Conservation (phyloP, 2,329 filamentous ascomycete species). For the Xylariaceae sp. region DNA sequence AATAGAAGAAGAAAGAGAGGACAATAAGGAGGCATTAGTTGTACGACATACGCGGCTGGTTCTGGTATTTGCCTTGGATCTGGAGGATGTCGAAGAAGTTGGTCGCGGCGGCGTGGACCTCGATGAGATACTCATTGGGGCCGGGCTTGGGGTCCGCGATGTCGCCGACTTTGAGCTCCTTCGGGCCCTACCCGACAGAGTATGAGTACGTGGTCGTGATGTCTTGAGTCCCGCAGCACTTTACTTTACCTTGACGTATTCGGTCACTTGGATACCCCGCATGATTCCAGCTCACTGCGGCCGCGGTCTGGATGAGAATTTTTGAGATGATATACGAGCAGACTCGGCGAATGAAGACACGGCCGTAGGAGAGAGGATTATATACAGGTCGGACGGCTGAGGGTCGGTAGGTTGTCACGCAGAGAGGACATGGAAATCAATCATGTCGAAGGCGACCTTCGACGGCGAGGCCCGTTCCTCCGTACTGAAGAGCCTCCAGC, state of each 20-base stretch:
- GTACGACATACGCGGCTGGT: conserved; percentile 65
- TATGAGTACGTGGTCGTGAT: conserved; percentile 1
- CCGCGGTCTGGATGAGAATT: too few relatives aligned
- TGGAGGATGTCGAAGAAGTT: conserved; percentile 98
- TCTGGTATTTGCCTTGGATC: conserved; percentile 91
- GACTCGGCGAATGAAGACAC: too few relatives aligned
- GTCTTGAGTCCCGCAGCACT: not conserved
- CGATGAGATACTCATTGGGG: conserved; percentile 73
- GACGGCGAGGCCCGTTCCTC: too few relatives aligned
- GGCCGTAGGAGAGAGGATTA: too few relatives aligned
- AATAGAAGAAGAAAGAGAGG: not conserved
- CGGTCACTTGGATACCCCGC: conserved; percentile 65
- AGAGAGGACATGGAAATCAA: too few relatives aligned
- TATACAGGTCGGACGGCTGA: too few relatives aligned
- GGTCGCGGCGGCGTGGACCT: conserved; percentile 77
- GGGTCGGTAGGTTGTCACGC: too few relatives aligned
- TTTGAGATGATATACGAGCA: not conserved
- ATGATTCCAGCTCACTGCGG: conserved; percentile 50
- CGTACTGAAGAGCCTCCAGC: too few relatives aligned
- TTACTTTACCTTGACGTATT: conserved; percentile 62
- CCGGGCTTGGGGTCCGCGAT: conserved; percentile 68
- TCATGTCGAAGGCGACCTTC: too few relatives aligned
- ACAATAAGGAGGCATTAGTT: too few relatives aligned
- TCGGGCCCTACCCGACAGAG: conserved; percentile 51
- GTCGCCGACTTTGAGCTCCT: conserved; percentile 67